Evolutionary conservation across 129 eudicot species (phyloP).

Genomic region (Ambrosia trifida): DNA sequence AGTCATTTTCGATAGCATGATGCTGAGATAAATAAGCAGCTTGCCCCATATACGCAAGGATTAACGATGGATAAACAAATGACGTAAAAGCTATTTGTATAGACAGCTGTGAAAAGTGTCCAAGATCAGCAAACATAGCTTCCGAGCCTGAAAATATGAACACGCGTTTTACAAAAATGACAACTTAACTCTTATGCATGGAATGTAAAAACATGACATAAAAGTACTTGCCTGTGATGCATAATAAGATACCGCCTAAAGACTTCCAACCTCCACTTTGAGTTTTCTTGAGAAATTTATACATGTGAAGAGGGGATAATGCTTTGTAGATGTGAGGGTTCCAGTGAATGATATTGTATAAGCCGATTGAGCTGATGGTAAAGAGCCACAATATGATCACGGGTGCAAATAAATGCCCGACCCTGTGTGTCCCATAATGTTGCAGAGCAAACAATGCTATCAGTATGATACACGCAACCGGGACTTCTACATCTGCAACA

Average conservation of each 20-base stretch:
- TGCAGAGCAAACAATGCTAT: constrained; percentile 88
- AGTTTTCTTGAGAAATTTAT: constrained; percentile 81
- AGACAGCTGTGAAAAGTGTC: constrained; percentile 92
- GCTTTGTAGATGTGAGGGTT: constrained; percentile 93
- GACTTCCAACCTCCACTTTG: constrained; percentile 95
- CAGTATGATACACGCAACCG: constrained; percentile 80
- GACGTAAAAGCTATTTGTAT: constrained; percentile 89
- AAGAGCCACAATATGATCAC: constrained; percentile 82
- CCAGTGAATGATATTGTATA: constrained; percentile 90
- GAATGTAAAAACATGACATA: background rate
- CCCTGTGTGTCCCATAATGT: constrained; percentile 95
- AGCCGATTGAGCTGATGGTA: constrained; percentile 81
- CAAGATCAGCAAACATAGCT: constrained; percentile 99
- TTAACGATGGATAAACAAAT: constrained; percentile 81
- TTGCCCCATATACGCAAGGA: constrained; percentile 99
- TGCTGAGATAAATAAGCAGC: constrained; percentile 97
- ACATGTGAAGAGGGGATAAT: constrained; percentile 80
- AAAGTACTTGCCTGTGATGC: constrained; percentile 75
- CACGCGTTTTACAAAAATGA: background rate
- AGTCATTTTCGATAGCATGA: constrained; percentile 53
- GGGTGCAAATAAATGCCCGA: constrained; percentile 96
- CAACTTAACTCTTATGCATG: background rate
- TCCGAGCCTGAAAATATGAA: constrained; percentile 70
- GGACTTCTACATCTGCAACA: constrained; percentile 95
- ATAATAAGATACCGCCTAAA: constrained; percentile 86